Conservation (phyloP, 78 protist genomes). For the Neovahlkampfia damariscottae region DNA sequence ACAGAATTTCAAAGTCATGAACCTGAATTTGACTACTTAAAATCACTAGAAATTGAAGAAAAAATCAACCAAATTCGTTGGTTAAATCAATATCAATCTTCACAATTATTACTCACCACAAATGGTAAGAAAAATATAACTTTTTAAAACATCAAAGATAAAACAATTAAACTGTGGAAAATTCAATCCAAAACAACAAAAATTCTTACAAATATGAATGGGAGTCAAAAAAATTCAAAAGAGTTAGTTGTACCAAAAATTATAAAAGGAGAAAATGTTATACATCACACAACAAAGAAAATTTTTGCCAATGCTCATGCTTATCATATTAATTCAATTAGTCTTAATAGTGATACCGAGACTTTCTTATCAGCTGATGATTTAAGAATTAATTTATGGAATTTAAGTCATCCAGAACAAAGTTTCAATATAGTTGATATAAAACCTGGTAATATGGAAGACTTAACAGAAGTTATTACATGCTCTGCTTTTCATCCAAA, state of each 20-base stretch:
- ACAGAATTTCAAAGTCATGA: conserved; percentile 95
- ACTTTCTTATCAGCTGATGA: conserved; percentile 90
- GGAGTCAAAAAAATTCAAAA: conserved; percentile 6
- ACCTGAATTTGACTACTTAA: conserved; percentile 93
- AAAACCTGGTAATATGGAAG: conserved; percentile 95
- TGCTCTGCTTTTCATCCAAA: conserved; percentile 84
- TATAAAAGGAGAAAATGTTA: neutral
- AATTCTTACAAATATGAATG: neutral
- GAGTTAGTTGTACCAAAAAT: conserved; percentile 13
- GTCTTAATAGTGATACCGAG: conserved; percentile 61
- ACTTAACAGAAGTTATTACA: conserved; percentile 92
- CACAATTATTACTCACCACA: conserved; percentile 72
- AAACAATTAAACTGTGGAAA: conserved; percentile 96
- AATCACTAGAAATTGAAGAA: conserved; percentile 93
- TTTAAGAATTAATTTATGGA: conserved; percentile 94
- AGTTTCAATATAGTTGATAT: conserved; percentile 90
- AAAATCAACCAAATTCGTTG: conserved; percentile 90
- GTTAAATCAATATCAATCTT: conserved; percentile 35
- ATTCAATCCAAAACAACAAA: conserved; percentile 48
- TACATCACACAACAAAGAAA: conserved; percentile 24
- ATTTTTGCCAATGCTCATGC: conserved; percentile 91
- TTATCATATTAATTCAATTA: conserved; percentile 92
- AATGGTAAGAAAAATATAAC: conserved; percentile 25
- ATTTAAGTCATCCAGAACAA: conserved; percentile 40
- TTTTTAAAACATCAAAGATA: conserved; percentile 59